A percentile compares a stretch with the other conserved stretches of the same genome.
Conservation (phyloP, 805 yeast genomes). For the Pichia rugopelliculosa region DNA sequence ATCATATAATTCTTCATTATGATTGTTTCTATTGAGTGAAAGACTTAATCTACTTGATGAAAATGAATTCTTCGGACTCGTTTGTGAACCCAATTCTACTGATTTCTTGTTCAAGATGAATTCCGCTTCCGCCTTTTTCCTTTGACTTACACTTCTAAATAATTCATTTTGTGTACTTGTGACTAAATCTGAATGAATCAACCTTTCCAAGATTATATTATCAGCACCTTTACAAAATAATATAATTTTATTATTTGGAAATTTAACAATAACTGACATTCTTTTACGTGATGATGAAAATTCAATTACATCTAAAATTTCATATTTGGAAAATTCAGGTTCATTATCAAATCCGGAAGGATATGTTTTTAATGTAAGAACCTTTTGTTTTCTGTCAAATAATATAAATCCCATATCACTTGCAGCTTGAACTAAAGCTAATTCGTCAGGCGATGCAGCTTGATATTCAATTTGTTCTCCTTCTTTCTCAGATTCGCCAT, state of each 20-base stretch:
- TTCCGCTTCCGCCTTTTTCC: conserved; percentile 77
- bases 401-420: conserved; percentile 92
- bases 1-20: conserved; percentile 5
- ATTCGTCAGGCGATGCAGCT: conserved; percentile 94
- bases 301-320: conserved; percentile 74
- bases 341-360: conserved; percentile 71
- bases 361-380: conserved; percentile 63
- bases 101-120: conserved; percentile 52
- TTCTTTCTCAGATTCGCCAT: conserved; percentile 18
- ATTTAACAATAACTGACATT: conserved; percentile 79
- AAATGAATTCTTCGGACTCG: conserved; percentile 6
- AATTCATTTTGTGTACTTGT: conserved; percentile 58
- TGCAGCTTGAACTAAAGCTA: conserved; percentile 91
- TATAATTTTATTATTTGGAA: conserved; percentile 71
- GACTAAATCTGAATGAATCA: conserved; percentile 54
- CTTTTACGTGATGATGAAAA: conserved; percentile 84
- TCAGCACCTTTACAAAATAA: conserved; percentile 95
- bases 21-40: conserved; percentile 17
- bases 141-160: conserved; percentile 43
- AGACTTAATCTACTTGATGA: conserved; percentile 18
- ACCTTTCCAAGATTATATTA: conserved; percentile 71
- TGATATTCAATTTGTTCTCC: conserved; percentile 67
- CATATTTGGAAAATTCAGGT: conserved; percentile 61
- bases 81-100: conserved; percentile 23
- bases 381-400: conserved; percentile 53